These are phyloP conservation scores for Alternaria solani DNA, from an alignment of 2,329 filamentous ascomycete species.

Conservation along the genomic window DNA sequence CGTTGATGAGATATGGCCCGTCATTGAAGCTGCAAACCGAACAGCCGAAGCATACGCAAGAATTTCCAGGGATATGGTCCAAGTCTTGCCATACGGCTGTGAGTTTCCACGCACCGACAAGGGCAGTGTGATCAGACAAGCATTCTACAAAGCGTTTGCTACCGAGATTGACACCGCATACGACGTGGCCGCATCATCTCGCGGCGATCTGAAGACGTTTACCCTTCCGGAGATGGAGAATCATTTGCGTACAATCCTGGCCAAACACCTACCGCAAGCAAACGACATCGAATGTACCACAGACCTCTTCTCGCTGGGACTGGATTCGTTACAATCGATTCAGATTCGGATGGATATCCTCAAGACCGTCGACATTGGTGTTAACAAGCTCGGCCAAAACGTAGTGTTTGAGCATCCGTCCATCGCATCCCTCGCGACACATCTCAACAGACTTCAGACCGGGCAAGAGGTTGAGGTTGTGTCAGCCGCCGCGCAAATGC, in stretches of 20 bases:
- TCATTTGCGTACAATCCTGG: conserved; percentile 28
- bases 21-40: conserved; percentile 61
- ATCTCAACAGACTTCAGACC: conserved; percentile 55
- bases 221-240: conserved; percentile 5
- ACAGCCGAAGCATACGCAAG: conserved; percentile 61
- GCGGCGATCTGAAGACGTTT: background rate
- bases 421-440: conserved; percentile 55
- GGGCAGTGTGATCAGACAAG: conserved; percentile 63
- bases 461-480: conserved; percentile 45
- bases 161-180: conserved; percentile 59
- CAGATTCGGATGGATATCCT: conserved; percentile 62
- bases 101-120: conserved; percentile 64
- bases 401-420: conserved; percentile 67
- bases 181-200: conserved; percentile 33
- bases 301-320: conserved; percentile 66
- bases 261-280: conserved; percentile 21
- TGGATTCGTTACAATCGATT: conserved; percentile 68
- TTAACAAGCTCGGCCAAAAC: conserved; percentile 60
- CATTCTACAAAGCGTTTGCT: conserved; percentile 60
- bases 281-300: conserved; percentile 44
- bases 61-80: conserved; percentile 63
- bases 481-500: conserved; percentile 55
- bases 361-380: conserved; percentile 59
- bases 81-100: conserved; percentile 56
- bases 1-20: conserved; percentile 59